Evolutionary conservation across 176 grass and related monocot genomes (phyloP).

Genomic region (Thinopyrum elongatum): DNA sequence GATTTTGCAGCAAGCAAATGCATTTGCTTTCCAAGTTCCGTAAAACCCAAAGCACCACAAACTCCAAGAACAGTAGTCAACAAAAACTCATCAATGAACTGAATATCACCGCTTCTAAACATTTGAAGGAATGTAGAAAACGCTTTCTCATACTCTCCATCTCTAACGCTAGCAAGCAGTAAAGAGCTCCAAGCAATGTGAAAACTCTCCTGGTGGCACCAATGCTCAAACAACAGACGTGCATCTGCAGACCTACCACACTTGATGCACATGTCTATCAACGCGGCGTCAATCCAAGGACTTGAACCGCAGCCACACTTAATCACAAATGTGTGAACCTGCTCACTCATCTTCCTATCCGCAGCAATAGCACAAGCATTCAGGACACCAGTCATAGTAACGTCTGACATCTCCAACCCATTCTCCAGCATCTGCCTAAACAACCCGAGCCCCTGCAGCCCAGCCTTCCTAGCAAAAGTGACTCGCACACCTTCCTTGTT

Average conservation of each 20-base stretch:
- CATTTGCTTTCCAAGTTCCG: conserved; percentile 57
- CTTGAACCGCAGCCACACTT: conserved; percentile 51
- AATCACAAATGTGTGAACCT: conserved; percentile 58
- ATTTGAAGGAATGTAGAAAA: conserved; percentile 42
- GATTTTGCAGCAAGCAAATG: conserved; percentile 58
- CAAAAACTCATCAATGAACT: conserved; percentile 52
- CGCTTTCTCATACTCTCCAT: conserved; percentile 52
- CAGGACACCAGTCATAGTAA: conserved; percentile 50
- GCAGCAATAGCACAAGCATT: conserved; percentile 67
- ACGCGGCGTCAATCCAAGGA: conserved; percentile 60
- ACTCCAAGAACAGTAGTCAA: conserved; percentile 52
- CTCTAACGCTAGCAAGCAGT: conserved; percentile 43
- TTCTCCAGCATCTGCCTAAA: conserved; percentile 54
- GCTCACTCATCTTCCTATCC: conserved; percentile 57
- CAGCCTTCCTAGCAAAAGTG: conserved; percentile 42
- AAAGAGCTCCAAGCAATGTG: conserved; percentile 62
- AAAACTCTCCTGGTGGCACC: conserved; percentile 48
- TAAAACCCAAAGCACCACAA: conserved; percentile 51
- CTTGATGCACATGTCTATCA: conserved; percentile 71
- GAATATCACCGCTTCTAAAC: conserved; percentile 27
- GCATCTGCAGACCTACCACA: conserved; percentile 55
- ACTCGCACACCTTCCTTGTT: conserved; percentile 55
- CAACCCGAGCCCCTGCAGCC: conserved; percentile 33
- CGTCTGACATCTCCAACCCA: conserved; percentile 56
- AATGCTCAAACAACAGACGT: conserved; percentile 43